Base-by-base conservation (phyloP, 177 flowering plant species). In the Telopea speciosissima region DNA sequence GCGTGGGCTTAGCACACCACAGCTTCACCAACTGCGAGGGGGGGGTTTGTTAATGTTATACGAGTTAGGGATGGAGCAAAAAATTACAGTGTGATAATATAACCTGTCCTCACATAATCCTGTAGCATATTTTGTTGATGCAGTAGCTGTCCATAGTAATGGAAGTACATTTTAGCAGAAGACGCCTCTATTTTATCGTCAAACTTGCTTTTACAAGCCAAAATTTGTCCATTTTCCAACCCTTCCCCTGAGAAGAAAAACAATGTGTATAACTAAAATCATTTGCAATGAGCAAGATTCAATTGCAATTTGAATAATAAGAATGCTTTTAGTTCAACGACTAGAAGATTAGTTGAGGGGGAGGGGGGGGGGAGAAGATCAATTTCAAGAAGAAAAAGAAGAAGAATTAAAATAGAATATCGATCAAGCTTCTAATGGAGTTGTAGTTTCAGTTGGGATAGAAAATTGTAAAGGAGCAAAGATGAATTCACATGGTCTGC, bases 21-120 rank as follows among this genome's bases (percentile, higher is more conserved):
- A n/a, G n/a, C n/a, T n/a, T n/a, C n/a, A n/a, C n/a, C n/a, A n/a
- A n/a, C n/a, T n/a, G n/a, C n/a, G n/a, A n/a, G n/a, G n/a, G n/a
- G n/a, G n/a, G n/a, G n/a, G n/a, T n/a, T 42, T 54, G 19, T 24
- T 21, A n/a, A 1, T 1, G 14, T 24, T 12, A 42, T 61, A 63
- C 24, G 70, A 59, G 33, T 70, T 26, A 12, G 49, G n/a, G 63
- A 70, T 52, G 58, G 31, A 36, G 58, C 8, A 71, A 33, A 19
- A 72, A 62, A 72, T 28, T 33, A 74, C 14, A 73, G 77, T 63
- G 26, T 60, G 61, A 54, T 68, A 10, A 72, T 70, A 75, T 81
- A 79, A 96, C 99, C 99, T 91, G 99, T 96, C 79, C 99, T 91
- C 85, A 93, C 98, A 82, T 87, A 93, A 80, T 96, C 99, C 83